Conservation (phyloP, 805 yeast genomes). For the Yarrowia divulgata region DNA sequence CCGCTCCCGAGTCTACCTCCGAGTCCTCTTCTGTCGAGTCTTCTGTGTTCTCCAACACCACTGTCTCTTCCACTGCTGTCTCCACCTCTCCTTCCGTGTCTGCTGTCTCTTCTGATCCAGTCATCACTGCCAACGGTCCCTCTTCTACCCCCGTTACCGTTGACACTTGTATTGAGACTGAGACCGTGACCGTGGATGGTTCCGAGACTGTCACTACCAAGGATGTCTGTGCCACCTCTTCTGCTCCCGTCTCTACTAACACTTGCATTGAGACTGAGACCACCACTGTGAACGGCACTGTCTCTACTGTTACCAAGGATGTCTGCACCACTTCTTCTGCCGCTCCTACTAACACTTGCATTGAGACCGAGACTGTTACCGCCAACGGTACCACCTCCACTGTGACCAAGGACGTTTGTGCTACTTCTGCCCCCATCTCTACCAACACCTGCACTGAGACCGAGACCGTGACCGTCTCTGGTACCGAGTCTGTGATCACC, state of each 20-base stretch:
- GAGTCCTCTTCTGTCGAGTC: not conserved
- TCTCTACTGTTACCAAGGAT: conserved; percentile 1
- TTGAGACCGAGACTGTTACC: not conserved
- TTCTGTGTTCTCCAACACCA: not conserved
- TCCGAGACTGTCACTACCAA: not conserved
- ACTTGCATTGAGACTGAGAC: conserved; percentile 13
- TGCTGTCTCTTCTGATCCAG: not conserved
- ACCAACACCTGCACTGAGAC: not conserved
- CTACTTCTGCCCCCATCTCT: not conserved
- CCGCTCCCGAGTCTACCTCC: not conserved
- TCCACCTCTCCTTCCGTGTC: not conserved
- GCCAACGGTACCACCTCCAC: not conserved
- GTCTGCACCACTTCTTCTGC: not conserved
- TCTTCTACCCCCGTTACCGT: not conserved
- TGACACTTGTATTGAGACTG: not conserved
- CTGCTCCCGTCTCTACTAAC: not conserved
- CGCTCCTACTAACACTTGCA: not conserved
- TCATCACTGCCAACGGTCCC: not conserved
- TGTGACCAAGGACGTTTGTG: conserved; percentile 6
- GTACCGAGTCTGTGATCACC: not conserved
- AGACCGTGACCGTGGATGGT: not conserved
- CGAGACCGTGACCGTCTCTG: not conserved
- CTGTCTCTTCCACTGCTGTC: too few species aligned
- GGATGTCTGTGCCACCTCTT: conserved; percentile 11
- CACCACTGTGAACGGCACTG: not conserved